Percentiles rank a stretch among this genome's conserved stretches.
phyloP scores from a whole-genome alignment of 345 rosid species.

The Eucalyptus sideroxylon region DNA sequence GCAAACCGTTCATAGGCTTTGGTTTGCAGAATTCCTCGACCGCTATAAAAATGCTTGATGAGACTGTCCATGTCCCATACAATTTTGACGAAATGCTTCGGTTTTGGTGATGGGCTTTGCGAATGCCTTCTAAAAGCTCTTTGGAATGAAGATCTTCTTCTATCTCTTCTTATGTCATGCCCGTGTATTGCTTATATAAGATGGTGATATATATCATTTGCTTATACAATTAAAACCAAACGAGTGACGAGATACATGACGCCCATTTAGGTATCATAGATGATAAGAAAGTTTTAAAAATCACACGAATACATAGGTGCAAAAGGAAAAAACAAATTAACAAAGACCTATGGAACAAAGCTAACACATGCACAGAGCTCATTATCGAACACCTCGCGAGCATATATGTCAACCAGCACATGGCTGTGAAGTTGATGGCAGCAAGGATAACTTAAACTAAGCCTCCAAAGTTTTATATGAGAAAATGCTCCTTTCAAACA shows the following conservation, averaged over 20 bases:
- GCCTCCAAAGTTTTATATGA: background rate
- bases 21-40: background rate
- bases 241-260: background rate
- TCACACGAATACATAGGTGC: background rate
- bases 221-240: no score
- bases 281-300: background rate
- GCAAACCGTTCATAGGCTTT: background rate
- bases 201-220: background rate
- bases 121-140: background rate
- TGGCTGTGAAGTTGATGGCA: background rate
- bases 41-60: background rate
- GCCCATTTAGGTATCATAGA: background rate
- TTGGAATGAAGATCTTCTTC: no score
- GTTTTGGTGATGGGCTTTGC: background rate
- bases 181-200: background rate
- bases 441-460: background rate
- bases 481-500: background rate
- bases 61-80: background rate
- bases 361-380: background rate
- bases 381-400: background rate
- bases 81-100: background rate
- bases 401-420: background rate
- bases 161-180: background rate
- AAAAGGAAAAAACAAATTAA: background rate
- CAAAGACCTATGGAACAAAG: background rate